A percentile compares a stretch with the other conserved stretches of the same genome.
Evolutionary conservation across 2,329 filamentous ascomycete species (phyloP).

Genomic region (Chrysoporthe deuterocubensis): DNA sequence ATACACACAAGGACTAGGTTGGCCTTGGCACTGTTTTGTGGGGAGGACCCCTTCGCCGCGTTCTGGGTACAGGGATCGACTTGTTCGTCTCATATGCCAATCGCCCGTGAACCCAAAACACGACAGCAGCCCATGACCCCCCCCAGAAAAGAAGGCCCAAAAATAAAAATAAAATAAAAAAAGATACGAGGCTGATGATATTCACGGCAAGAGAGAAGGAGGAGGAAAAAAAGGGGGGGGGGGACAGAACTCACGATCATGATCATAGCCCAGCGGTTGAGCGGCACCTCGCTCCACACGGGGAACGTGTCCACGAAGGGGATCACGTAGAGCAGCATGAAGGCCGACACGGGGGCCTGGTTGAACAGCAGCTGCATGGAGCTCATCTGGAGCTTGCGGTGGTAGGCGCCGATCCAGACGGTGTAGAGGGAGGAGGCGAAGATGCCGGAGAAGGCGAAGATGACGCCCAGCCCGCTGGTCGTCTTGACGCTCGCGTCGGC

Average conservation of each 20-base stretch:
- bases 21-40: background rate
- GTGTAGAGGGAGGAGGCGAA: conserved; percentile 70
- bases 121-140: no score
- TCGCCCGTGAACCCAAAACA: no score
- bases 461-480: conserved; percentile 61
- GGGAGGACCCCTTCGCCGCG: background rate
- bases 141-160: background rate
- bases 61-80: background rate
- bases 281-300: conserved; percentile 54
- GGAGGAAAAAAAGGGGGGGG: background rate
- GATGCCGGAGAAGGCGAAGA: conserved; percentile 67
- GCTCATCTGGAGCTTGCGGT: conserved; percentile 66
- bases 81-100: no score
- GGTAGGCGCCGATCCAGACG: conserved; percentile 69
- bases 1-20: background rate
- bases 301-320: conserved; percentile 69
- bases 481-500: conserved; percentile 54
- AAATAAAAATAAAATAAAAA: background rate
- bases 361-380: conserved; percentile 73
- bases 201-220: background rate
- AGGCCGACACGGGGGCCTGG: conserved; percentile 66
- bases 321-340: conserved; percentile 67
- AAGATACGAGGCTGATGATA: background rate
- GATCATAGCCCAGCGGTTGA: conserved; percentile 62
- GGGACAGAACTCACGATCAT: conserved; percentile 50